A percentile compares a stretch with the other conserved stretches of the same genome.
phyloP scores from a whole-genome alignment of 169 alveolate genomes.

The Eimeria praecox region DNA sequence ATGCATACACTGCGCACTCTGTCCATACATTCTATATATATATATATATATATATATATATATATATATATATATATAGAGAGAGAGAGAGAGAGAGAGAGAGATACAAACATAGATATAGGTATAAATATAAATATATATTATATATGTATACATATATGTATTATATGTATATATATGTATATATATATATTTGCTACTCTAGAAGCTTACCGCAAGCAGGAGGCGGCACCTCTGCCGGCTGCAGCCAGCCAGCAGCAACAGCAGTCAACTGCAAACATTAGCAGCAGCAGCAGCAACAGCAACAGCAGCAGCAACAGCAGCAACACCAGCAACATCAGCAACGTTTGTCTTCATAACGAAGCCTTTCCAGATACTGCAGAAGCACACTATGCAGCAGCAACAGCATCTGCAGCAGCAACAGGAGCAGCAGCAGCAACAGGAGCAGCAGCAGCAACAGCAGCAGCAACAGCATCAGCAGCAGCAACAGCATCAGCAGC shows the following conservation, averaged over 20 bases:
- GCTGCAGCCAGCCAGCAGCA: slow-evolving; percentile 68
- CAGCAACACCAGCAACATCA: not conserved
- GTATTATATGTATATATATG: not conserved
- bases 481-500: not conserved
- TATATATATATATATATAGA: not conserved
- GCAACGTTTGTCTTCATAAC: not conserved
- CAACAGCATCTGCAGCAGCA: not conserved
- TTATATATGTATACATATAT: not conserved
- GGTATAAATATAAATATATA: too few species aligned
- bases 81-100: too few species aligned
- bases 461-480: slow-evolving; percentile 20
- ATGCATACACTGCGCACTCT: not conserved
- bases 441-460: not conserved
- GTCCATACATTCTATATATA: not conserved
- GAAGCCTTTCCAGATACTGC: not conserved
- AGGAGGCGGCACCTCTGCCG: slow-evolving; percentile 47
- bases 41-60: not conserved
- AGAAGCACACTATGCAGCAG: not conserved
- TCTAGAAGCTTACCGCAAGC: slow-evolving; percentile 31
- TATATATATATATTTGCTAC: not conserved
- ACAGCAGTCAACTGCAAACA: slow-evolving; percentile 17
- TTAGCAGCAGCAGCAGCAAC: slow-evolving; percentile 17
- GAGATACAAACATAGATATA: too few species aligned
- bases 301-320: not conserved
- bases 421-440: not conserved